These are phyloP conservation scores for Beauveria rudraprayagi DNA, from an alignment of 2,329 filamentous ascomycete species.

Conservation along the genomic window DNA sequence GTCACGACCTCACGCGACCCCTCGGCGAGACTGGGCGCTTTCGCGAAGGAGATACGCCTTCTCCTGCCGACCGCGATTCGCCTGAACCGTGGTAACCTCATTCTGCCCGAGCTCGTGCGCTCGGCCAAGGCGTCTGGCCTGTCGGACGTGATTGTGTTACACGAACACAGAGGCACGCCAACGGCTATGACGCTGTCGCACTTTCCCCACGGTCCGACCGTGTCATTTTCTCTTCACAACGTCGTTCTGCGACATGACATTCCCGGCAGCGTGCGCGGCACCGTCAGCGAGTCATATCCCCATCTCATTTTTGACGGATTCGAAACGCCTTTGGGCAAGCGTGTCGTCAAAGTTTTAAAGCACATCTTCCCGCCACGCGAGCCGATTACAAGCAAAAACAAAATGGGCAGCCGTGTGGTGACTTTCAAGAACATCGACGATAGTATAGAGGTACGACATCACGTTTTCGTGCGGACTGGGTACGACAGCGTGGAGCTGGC, in stretches of 20 bases:
- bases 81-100: conserved; percentile 83
- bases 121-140: conserved; percentile 75
- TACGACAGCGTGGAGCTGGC: conserved; percentile 83
- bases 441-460: conserved; percentile 74
- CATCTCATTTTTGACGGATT: conserved; percentile 96
- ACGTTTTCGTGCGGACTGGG: conserved; percentile 86
- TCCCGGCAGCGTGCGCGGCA: conserved; percentile 76
- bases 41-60: conserved; percentile 84
- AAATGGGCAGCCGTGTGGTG: conserved; percentile 80
- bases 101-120: conserved; percentile 75
- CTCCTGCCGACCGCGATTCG: conserved; percentile 79
- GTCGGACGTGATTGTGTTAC: conserved; percentile 76
- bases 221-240: conserved; percentile 81
- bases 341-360: conserved; percentile 84
- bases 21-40: conserved; percentile 74
- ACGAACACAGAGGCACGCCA: conserved; percentile 88
- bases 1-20: conserved; percentile 89
- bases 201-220: conserved; percentile 74
- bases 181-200: conserved; percentile 84
- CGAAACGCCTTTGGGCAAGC: conserved; percentile 66
- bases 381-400: conserved; percentile 58
- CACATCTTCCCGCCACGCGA: conserved; percentile 91
- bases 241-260: conserved; percentile 91
- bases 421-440: conserved; percentile 94
- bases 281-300: conserved; percentile 85